Evolutionary conservation across 345 rosid genomes (phyloP), one percentile per base, ranked within the genome.

Genomic region (Populus davidiana): DNA sequence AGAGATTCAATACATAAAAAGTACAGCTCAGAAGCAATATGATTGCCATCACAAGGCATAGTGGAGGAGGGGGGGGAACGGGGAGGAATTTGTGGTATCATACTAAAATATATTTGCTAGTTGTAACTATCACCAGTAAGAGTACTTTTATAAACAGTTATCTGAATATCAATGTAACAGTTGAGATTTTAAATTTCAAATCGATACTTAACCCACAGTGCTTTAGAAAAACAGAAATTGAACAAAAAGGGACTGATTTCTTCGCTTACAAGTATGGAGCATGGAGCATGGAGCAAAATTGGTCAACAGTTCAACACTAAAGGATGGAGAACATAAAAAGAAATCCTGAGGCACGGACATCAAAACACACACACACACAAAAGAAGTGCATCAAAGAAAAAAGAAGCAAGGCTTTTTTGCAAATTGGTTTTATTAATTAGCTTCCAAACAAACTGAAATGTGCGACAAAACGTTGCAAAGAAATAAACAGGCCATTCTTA

Each of bases 401-500:
- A 29, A 62, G 33, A 6, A 25, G 12, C 31, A 63, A 63, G 11
- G 5, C 6, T 12, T 25, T n/a, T 63, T 25, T 4, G 33, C 31
- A 9, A 4, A 63, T 6, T 6, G 6, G 14, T 23, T 63, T 63
- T 23, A 63, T 63, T 63, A 6, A 63, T 23, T 63, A 25, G 67
- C 67, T 23, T 27, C 16, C 70, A 8, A 35, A 67, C 44, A 33
- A 31, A 67, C 8, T 23, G 8, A 59, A 35, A 50, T 3, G 23
- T 50, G 41, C 50, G 33, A 61, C 0, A 59, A 25, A 50, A 44
- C 54, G 14, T 21, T 47, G 59, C 75, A 71, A 67, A 21, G 5
- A 54, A 63, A 56, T 41, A 70, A 27, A 31, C 66, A 44, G 21
- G 67, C 67, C 74, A 10, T 29, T 33, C 96, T 91, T 90, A 96